Evolutionary conservation across 139 green algal species (phyloP).

Genomic region (Chlorella ohadii): DNA sequence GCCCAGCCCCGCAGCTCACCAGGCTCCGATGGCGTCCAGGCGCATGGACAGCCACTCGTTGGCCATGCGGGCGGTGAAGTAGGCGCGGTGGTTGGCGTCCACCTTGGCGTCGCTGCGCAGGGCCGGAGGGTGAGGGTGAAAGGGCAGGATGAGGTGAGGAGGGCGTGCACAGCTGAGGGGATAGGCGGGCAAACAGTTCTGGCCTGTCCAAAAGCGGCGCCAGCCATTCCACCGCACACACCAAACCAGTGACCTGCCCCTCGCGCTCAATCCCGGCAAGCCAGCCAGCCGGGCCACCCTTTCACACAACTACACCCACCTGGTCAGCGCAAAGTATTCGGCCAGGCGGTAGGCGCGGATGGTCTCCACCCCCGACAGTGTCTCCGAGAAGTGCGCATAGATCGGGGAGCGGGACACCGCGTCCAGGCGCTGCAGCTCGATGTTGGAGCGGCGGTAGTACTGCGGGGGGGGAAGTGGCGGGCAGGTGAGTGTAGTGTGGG

Average conservation of each 20-base stretch:
- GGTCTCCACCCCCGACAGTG: conserved; percentile 68
- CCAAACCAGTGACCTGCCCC: too few relatives aligned
- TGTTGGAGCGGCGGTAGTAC: conserved; percentile 76
- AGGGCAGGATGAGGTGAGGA: neutral
- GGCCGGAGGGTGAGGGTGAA: neutral
- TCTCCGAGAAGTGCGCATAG: conserved; percentile 81
- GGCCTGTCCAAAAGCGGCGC: too few relatives aligned
- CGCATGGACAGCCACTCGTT: conserved; percentile 86
- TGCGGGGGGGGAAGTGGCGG: conserved; percentile 26
- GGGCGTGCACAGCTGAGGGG: neutral
- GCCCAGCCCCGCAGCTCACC: too few relatives aligned
- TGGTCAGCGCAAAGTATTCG: conserved; percentile 61
- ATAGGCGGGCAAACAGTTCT: neutral
- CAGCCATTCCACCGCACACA: too few relatives aligned
- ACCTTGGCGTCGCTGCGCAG: conserved; percentile 61
- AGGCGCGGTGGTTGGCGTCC: conserved; percentile 75
- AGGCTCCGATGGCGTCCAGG: conserved; percentile 83
- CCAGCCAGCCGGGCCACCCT: too few relatives aligned
- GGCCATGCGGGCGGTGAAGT: conserved; percentile 76
- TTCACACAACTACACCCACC: neutral
- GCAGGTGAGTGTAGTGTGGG: too few relatives aligned
- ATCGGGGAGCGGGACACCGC: conserved; percentile 86
- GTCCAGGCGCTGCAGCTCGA: conserved; percentile 95
- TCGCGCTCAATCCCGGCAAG: too few relatives aligned
- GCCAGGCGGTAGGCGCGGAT: conserved; percentile 79